These are phyloP conservation scores for Penicillium roqueforti DNA, from an alignment of 495 filamentous ascomycete genomes.

Conservation along the genomic window DNA sequence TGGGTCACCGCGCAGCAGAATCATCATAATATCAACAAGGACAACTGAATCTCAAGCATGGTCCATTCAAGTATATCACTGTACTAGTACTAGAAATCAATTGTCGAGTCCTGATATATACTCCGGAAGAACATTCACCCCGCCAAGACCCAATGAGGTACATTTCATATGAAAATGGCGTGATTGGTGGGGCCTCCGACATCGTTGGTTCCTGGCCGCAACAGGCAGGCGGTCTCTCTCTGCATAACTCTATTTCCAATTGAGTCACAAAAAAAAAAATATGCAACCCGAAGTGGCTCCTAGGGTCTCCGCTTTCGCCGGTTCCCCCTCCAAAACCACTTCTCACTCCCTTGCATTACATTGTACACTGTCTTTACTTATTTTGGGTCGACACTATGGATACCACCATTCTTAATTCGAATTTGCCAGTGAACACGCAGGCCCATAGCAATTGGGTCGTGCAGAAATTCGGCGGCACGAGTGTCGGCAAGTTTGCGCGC, in stretches of 20 bases:
- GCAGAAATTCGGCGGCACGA: conserved; percentile 82
- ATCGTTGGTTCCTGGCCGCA: conserved; percentile 5
- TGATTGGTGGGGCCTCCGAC: conserved; percentile 8
- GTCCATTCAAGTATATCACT: too few species aligned
- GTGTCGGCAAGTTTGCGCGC: conserved; percentile 62
- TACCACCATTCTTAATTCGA: conserved; percentile 15
- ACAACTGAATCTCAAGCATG: too few species aligned
- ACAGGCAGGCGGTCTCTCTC: not conserved
- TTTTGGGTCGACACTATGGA: conserved; percentile 19
- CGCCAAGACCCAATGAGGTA: not conserved
- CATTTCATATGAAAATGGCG: conserved; percentile 1
- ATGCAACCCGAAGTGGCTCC: not conserved
- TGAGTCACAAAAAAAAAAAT: conserved; percentile 7
- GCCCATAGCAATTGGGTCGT: conserved; percentile 61
- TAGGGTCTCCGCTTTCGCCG: conserved; percentile 11
- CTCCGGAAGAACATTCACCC: not conserved
- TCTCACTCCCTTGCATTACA: not conserved
- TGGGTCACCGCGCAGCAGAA: too few species aligned
- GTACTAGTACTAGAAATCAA: too few species aligned
- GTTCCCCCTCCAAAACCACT: not conserved
- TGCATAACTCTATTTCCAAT: conserved; percentile 6
- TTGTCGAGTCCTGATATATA: too few species aligned
- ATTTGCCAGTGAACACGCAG: conserved; percentile 1
- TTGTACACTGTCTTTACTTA: not conserved
- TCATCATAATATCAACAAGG: too few species aligned